Conservation (phyloP, 208 protist species). For the Leishmania arabica region DNA sequence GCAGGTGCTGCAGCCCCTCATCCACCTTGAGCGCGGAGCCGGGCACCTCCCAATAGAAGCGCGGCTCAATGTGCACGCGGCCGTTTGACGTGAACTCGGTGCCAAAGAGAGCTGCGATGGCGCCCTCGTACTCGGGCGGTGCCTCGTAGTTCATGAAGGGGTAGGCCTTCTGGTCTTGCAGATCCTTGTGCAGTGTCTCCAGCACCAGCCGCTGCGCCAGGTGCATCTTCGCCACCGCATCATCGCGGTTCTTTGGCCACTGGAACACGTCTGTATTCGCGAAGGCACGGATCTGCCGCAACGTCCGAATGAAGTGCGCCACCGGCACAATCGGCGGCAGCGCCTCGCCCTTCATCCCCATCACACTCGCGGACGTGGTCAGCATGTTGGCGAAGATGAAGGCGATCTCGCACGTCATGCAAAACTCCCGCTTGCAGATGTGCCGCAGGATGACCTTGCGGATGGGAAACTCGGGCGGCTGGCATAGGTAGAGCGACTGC, state of each 20-base stretch:
- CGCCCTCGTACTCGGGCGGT: conserved; percentile 69
- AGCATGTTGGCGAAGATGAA: conserved; percentile 92
- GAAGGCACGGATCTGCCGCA: conserved; percentile 72
- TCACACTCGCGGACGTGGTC: conserved; percentile 51
- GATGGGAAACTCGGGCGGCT: conserved; percentile 81
- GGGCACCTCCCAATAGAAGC: conserved; percentile 91
- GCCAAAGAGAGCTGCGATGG: conserved; percentile 81
- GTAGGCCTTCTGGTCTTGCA: conserved; percentile 82
- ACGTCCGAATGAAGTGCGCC: conserved; percentile 78
- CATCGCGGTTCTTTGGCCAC: conserved; percentile 71
- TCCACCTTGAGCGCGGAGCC: conserved; percentile 89
- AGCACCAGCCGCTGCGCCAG: conserved; percentile 64
- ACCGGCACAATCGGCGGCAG: conserved; percentile 89
- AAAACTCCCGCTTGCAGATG: conserved; percentile 84
- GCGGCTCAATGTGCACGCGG: conserved; percentile 72
- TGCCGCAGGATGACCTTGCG: conserved; percentile 81
- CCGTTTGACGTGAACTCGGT: conserved; percentile 82
- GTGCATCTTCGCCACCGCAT: conserved; percentile 89
- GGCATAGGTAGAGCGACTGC: conserved; percentile 87
- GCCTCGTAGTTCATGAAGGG: conserved; percentile 69
- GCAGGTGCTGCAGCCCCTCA: conserved; percentile 89
- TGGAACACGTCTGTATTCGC: conserved; percentile 62
- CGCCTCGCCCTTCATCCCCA: conserved; percentile 56
- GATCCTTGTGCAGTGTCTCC: conserved; percentile 74
- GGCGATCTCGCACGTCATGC: conserved; percentile 86